phyloP scores from a whole-genome alignment of 2,329 filamentous ascomycete species.

The Trichoderma sp. region DNA sequence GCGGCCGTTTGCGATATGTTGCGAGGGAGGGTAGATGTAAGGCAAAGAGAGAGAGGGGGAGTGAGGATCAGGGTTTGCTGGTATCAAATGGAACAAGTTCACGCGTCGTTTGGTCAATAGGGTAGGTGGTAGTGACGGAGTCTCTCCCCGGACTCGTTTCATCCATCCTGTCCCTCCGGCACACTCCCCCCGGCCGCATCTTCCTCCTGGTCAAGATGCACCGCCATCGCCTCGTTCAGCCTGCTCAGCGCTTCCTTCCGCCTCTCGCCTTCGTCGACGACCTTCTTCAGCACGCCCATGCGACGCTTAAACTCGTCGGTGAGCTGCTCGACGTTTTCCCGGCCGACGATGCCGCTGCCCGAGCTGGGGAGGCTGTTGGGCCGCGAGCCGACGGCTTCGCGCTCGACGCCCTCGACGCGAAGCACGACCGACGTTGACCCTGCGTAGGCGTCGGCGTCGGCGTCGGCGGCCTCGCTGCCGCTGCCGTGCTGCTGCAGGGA shows the following conservation, averaged over 20 bases:
- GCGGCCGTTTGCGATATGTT: not conserved
- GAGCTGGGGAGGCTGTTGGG: slow-evolving; percentile 29
- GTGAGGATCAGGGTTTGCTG: not conserved
- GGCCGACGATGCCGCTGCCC: slow-evolving; percentile 32
- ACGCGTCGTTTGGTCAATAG: not conserved
- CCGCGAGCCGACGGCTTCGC: slow-evolving; percentile 33
- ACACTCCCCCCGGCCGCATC: not conserved
- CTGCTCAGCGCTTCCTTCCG: slow-evolving; percentile 31
- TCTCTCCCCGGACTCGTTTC: no score
- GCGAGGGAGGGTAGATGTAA: not conserved
- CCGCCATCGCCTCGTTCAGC: slow-evolving; percentile 6
- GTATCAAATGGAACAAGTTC: not conserved
- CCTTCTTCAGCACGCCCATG: slow-evolving; percentile 53
- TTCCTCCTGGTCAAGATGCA: not conserved
- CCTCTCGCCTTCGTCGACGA: slow-evolving; percentile 51
- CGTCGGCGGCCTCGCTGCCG: slow-evolving; percentile 20
- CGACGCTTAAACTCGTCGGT: slow-evolving; percentile 56
- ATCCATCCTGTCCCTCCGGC: not conserved
- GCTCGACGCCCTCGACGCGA: slow-evolving; percentile 38
- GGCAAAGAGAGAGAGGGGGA: not conserved
- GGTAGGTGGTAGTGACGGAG: no score
- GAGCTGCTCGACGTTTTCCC: slow-evolving; percentile 50
- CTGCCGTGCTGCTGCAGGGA: slow-evolving; percentile 41
- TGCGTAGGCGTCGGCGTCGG: not conserved
- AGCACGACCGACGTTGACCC: slow-evolving; percentile 29